Evolutionary conservation across 768 basidiomycete genomes (phyloP).

Genomic region (Mycena filopes): DNA sequence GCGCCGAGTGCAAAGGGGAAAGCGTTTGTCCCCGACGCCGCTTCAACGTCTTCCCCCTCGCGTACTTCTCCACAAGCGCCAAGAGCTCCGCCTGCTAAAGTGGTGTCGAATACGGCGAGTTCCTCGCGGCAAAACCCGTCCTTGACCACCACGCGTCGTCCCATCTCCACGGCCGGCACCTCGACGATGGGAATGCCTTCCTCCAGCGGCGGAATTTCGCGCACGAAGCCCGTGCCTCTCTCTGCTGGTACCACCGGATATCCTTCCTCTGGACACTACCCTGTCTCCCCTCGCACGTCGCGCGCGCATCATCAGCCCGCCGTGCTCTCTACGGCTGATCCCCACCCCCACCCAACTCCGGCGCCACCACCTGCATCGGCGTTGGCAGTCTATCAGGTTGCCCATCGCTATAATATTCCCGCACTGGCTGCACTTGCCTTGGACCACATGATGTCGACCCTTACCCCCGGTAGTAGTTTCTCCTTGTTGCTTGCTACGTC

Average conservation of each 20-base stretch:
- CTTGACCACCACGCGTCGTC: constrained; percentile 28
- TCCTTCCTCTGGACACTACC: constrained; percentile 53
- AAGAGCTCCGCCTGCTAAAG: constrained; percentile 37
- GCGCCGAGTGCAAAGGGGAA: constrained; percentile 46
- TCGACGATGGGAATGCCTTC: constrained; percentile 17
- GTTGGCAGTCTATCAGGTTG: constrained; percentile 78
- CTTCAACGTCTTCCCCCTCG: constrained; percentile 34
- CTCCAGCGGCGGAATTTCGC: constrained; percentile 35
- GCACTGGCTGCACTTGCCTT: constrained; percentile 72
- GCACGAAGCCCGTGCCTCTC: constrained; percentile 54
- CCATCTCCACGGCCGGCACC: constrained; percentile 2
- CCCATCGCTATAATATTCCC: constrained; percentile 79
- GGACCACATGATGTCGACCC: constrained; percentile 77
- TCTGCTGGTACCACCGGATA: constrained; percentile 48
- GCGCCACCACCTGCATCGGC: constrained; percentile 75
- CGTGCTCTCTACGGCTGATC: constrained; percentile 59
- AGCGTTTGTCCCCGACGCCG: constrained; percentile 34
- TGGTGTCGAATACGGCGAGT: constrained; percentile 35
- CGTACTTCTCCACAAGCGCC: constrained; percentile 34
- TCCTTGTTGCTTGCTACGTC: constrained; percentile 71
- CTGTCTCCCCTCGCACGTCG: constrained; percentile 57
- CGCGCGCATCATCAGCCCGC: constrained; percentile 50
- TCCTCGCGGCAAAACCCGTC: constrained; percentile 39
- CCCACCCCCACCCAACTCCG: constrained; percentile 76
- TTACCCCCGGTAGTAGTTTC: constrained; percentile 54